Conservation (phyloP, 805 yeast genomes). For the Spathaspora boniae region DNA sequence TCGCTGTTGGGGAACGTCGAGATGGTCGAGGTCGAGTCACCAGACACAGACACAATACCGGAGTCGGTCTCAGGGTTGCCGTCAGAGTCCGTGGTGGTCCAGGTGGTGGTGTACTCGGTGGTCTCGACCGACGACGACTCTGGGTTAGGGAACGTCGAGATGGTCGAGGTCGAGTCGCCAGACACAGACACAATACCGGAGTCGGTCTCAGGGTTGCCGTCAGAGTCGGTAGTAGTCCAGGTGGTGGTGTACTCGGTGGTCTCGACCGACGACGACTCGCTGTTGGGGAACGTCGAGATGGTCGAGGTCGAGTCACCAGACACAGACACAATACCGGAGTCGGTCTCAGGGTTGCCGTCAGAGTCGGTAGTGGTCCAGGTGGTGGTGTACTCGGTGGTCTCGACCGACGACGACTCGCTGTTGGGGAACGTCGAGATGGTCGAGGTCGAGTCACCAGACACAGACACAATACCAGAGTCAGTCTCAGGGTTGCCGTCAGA, state of each 20-base stretch:
- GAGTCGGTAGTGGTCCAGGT: conserved; percentile 11
- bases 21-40: conserved; percentile 2
- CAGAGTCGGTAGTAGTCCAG: conserved; percentile 6
- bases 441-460: conserved; percentile 4
- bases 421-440: conserved; percentile 2
- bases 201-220: conserved; percentile 6
- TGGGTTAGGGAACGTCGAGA: conserved; percentile 2
- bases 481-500: conserved; percentile 5
- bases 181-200: conserved; percentile 4
- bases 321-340: conserved; percentile 16
- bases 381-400: conserved; percentile 11
- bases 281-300: conserved; percentile 4
- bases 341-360: conserved; percentile 14
- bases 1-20: conserved; percentile 2
- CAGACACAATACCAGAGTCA: conserved; percentile 6
- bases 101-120: conserved; percentile 9
- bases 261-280: conserved; percentile 1
- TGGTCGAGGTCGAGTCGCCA: conserved; percentile 4
- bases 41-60: conserved; percentile 5
- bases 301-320: conserved; percentile 3
- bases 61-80: conserved; percentile 6
- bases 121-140: no score
- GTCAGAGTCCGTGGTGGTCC: conserved; percentile 6
- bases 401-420: neutral
- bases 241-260: conserved; percentile 9